These are phyloP conservation scores for Ramalina peruviana DNA, from an alignment of 495 filamentous ascomycete genomes.

Conservation along the genomic window DNA sequence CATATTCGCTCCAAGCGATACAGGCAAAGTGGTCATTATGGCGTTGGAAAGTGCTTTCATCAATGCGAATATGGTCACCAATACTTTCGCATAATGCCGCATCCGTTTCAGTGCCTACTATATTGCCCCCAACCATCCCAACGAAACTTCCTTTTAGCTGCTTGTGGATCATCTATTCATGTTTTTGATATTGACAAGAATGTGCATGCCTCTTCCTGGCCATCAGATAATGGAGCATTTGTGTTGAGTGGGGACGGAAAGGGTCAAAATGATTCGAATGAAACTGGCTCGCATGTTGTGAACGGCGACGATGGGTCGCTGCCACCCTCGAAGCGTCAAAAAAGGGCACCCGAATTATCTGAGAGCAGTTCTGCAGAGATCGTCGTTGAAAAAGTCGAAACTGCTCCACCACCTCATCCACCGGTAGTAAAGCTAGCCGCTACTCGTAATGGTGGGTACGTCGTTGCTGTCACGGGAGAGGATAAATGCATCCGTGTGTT, in stretches of 20 bases:
- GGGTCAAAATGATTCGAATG: neutral
- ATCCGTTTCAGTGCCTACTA: conserved; percentile 41
- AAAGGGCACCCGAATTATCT: conserved; percentile 24
- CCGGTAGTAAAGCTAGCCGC: conserved; percentile 28
- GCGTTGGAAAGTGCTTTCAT: neutral
- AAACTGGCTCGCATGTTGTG: neutral
- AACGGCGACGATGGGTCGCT: conserved; percentile 21
- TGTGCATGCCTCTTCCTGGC: conserved; percentile 35
- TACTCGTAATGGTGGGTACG: conserved; percentile 45
- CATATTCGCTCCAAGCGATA: no score
- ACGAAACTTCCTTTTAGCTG: conserved; percentile 36
- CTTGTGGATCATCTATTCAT: conserved; percentile 40
- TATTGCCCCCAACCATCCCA: conserved; percentile 26
- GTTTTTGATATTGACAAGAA: conserved; percentile 32
- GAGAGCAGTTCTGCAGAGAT: conserved; percentile 14
- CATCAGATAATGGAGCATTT: conserved; percentile 22
- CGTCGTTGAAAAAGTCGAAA: conserved; percentile 12
- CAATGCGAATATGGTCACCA: neutral
- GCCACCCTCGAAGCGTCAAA: conserved; percentile 36
- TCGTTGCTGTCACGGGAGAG: conserved; percentile 68
- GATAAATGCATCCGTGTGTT: conserved; percentile 87
- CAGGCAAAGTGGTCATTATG: neutral
- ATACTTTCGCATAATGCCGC: conserved; percentile 20
- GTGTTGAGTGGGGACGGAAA: conserved; percentile 3
- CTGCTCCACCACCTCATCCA: conserved; percentile 17